Percentiles rank a stretch among this genome's conserved stretches.
phyloP scores from a whole-genome alignment of 345 rosid species.

The Euphorbia pulcherrima region DNA sequence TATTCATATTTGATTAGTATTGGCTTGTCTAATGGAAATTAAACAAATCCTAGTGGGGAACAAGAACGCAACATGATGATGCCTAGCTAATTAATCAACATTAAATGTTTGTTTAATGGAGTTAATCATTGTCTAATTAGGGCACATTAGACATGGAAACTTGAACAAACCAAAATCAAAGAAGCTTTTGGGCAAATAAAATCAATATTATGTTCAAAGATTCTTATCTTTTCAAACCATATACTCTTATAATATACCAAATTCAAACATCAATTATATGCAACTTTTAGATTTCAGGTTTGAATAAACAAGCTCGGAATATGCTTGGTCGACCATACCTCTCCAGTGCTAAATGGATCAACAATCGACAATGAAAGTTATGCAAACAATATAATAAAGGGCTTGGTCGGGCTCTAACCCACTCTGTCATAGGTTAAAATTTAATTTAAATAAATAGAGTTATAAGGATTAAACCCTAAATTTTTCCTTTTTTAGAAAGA shows the following conservation, averaged over 20 bases:
- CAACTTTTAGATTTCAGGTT: not conserved
- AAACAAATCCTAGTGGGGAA: not conserved
- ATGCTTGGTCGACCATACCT: too few relatives aligned
- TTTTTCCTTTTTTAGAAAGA: too few relatives aligned
- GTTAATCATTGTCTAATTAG: constrained; percentile 9
- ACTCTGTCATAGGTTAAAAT: too few relatives aligned
- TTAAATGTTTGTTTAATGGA: not conserved
- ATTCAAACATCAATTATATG: not conserved
- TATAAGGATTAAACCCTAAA: too few relatives aligned
- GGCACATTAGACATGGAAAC: not conserved
- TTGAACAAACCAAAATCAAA: not conserved
- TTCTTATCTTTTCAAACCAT: constrained; percentile 6
- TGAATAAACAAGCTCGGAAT: too few relatives aligned
- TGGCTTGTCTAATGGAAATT: not conserved
- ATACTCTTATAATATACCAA: not conserved
- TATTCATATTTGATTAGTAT: too few relatives aligned
- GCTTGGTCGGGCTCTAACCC: too few relatives aligned
- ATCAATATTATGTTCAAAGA: not conserved
- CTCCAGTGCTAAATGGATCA: too few relatives aligned
- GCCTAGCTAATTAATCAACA: constrained; percentile 5
- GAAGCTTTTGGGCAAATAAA: not conserved
- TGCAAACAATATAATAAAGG: too few relatives aligned
- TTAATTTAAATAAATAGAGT: too few relatives aligned
- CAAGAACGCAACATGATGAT: not conserved
- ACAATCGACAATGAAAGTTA: too few relatives aligned